A percentile compares a stretch with the other conserved stretches of the same genome.
phyloP scores from a whole-genome alignment of 768 basidiomycete genomes.

The Psilocybe cubensis region DNA sequence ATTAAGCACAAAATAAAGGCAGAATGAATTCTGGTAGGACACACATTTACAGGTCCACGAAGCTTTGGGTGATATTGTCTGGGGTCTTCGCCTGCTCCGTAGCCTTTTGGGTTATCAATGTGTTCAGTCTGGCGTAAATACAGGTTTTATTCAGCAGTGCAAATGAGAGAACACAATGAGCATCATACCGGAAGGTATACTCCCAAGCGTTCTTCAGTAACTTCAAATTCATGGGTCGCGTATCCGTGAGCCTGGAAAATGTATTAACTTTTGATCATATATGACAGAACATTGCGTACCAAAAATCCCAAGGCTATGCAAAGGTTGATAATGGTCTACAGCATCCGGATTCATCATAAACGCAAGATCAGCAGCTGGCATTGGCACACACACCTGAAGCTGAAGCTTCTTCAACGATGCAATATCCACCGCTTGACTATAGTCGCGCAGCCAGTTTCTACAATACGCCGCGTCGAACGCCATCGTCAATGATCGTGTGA shows the following conservation, averaged over 20 bases:
- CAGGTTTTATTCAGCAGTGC: neutral
- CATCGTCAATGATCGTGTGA: conserved; percentile 1
- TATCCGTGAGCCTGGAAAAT: conserved; percentile 75
- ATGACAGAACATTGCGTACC: conserved; percentile 40
- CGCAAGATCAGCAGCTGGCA: neutral
- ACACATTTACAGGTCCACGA: conserved; percentile 82
- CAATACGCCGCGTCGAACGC: neutral
- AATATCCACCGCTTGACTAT: conserved; percentile 87
- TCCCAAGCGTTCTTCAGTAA: conserved; percentile 80
- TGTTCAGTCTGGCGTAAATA: conserved; percentile 65
- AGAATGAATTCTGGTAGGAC: conserved; percentile 13
- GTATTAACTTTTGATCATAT: neutral
- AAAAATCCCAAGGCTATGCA: conserved; percentile 92
- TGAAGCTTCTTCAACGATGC: conserved; percentile 75
- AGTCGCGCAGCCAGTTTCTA: conserved; percentile 90
- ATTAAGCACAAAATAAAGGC: neutral
- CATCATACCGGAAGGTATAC: conserved; percentile 77
- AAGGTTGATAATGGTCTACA: conserved; percentile 83
- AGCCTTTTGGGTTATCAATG: conserved; percentile 93
- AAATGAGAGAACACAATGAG: neutral
- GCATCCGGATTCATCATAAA: neutral
- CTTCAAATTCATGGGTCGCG: conserved; percentile 84
- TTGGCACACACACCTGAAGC: conserved; percentile 54
- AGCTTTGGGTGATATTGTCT: conserved; percentile 75
- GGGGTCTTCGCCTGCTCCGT: conserved; percentile 84